Conservation (phyloP, 495 filamentous ascomycete genomes). For the Penicillium coffeae region DNA sequence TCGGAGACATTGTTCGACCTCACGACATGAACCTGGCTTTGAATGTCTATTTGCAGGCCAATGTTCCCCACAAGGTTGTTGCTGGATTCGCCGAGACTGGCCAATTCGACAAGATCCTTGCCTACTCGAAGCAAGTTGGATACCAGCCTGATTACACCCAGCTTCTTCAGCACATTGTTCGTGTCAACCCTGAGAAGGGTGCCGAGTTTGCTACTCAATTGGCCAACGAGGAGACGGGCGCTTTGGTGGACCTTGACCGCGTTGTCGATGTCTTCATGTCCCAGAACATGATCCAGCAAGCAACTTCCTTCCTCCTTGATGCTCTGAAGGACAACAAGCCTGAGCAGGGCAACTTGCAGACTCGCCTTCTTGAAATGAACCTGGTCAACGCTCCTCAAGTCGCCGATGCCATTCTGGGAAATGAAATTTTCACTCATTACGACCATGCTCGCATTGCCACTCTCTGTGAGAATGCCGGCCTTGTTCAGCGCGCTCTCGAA, state of each 20-base stretch:
- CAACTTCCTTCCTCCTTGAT: slow-evolving; percentile 94
- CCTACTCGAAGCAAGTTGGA: slow-evolving; percentile 75
- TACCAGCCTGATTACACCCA: slow-evolving; percentile 91
- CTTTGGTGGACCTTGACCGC: slow-evolving; percentile 87
- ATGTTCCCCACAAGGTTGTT: slow-evolving; percentile 85
- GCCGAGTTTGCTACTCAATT: slow-evolving; percentile 88
- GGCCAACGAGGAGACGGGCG: slow-evolving; percentile 78
- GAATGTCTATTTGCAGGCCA: slow-evolving; percentile 80
- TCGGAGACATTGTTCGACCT: slow-evolving; percentile 86
- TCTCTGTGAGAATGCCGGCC: slow-evolving; percentile 86
- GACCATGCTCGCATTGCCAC: slow-evolving; percentile 82
- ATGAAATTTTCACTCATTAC: slow-evolving; percentile 96
- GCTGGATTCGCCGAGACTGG: slow-evolving; percentile 93
- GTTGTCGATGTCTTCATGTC: slow-evolving; percentile 97
- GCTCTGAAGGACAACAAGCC: slow-evolving; percentile 90
- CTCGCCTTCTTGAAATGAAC: slow-evolving; percentile 96
- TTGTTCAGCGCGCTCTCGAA: slow-evolving; percentile 86
- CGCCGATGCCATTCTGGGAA: slow-evolving; percentile 93
- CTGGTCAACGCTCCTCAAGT: slow-evolving; percentile 93
- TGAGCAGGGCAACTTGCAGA: slow-evolving; percentile 90
- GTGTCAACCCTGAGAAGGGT: slow-evolving; percentile 89
- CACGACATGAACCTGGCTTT: slow-evolving; percentile 86
- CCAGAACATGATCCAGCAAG: slow-evolving; percentile 95
- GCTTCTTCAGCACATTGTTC: slow-evolving; percentile 86
- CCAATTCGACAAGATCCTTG: slow-evolving; percentile 91